Conservation (phyloP, 371 early-diverging fungal species). For the Mortierella sp. region DNA sequence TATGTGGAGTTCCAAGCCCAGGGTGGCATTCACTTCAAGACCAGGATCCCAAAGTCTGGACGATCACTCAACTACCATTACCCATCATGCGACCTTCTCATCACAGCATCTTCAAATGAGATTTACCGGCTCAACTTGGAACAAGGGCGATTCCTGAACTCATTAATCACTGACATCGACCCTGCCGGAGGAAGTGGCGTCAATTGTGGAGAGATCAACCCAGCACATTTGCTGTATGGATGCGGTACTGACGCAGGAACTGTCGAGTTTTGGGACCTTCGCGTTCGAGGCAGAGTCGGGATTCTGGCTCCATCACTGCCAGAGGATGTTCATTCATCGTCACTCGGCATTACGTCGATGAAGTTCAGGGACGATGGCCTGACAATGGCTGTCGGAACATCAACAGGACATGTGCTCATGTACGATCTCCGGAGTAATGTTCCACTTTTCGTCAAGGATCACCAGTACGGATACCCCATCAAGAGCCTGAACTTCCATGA, state of each 20-base stretch:
- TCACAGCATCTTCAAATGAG: conserved; percentile 85
- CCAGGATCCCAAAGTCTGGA: conserved; percentile 97
- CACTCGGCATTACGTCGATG: conserved; percentile 78
- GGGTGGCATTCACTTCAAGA: conserved; percentile 94
- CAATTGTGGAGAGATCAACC: conserved; percentile 87
- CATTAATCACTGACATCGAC: conserved; percentile 79
- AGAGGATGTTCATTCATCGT: conserved; percentile 55
- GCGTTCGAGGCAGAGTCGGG: conserved; percentile 81
- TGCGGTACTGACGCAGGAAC: conserved; percentile 90
- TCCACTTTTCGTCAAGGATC: conserved; percentile 91
- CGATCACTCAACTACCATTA: conserved; percentile 93
- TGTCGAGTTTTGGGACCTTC: conserved; percentile 96
- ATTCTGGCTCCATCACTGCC: conserved; percentile 67
- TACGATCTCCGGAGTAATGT: conserved; percentile 93
- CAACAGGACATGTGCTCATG: conserved; percentile 89
- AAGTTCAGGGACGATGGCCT: conserved; percentile 91
- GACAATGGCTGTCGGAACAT: conserved; percentile 90
- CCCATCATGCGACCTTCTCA: conserved; percentile 90
- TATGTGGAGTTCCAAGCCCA: conserved; percentile 98
- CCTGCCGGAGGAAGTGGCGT: conserved; percentile 66
- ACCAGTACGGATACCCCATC: conserved; percentile 98
- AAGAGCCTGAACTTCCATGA: conserved; percentile 88
- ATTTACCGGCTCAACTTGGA: conserved; percentile 96
- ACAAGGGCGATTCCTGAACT: conserved; percentile 93
- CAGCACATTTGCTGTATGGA: conserved; percentile 92